Evolutionary conservation across 2,329 filamentous ascomycete genomes (phyloP), one percentile per base, ranked within the genome.

Genomic region (Colletotrichum falcatum): DNA sequence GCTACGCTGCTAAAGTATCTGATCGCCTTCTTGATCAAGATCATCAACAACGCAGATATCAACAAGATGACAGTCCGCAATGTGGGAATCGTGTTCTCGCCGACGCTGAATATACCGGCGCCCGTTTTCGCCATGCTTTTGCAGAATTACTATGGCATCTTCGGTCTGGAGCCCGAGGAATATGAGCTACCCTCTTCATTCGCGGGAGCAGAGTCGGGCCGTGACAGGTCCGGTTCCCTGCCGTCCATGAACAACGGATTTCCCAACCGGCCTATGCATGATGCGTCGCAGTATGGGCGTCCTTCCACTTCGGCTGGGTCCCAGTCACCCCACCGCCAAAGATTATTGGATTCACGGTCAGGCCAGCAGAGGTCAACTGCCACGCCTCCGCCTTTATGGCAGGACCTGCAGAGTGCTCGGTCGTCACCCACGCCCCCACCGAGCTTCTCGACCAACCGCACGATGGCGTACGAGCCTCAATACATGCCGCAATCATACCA

Each of bases 31-130:
- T 83, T 99, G 75, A 94, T 97, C 78, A 92, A 92, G 77, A 95
- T 99, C 76, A 94, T 98, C 77, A 94, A 96, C 80, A 94, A 98
- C 75, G 87, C 94, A 8, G 91, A 93, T 75, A 85, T 92, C 72
- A 99, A 99, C 84, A 98, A 98, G 86, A 99, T 99, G 96, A 98
- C 93, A 14, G 93, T 98, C 63, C 91, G 95, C 74, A 99, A 99
- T 77, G 94, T 99, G 65, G 95, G 96, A 73, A 98, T 99, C 75
- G 95, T 99, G 66, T 99, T 99, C 80, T 97, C 96, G 20, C 96
- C 96, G 0, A 98, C 96, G 0, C 87, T 99, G 64, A 98, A 98
- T 79, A 97, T 99, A 53, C 95, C 96, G 0, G 94, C 94, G 0
- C 95, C 95, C 0, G 92, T 99, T 14, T 98, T 99, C 79, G 94